phyloP scores from a whole-genome alignment of 1,284 basidiomycete species.

The Puccinia brachypodii region DNA sequence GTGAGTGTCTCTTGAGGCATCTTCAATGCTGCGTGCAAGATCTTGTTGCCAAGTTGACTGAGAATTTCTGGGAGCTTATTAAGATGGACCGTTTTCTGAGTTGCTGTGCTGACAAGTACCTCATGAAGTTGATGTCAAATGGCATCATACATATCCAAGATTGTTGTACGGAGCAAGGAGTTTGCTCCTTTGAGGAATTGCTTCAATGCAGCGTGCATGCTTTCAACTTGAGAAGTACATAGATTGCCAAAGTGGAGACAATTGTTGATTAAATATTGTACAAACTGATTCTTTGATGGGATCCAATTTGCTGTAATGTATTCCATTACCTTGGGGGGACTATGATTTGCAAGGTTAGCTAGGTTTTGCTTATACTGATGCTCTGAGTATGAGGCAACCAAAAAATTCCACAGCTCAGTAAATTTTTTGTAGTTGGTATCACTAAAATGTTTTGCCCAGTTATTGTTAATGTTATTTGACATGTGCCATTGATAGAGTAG shows the following conservation, averaged over 20 bases:
- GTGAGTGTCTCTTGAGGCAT: too few species aligned
- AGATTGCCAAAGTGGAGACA: neutral
- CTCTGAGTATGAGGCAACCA: neutral
- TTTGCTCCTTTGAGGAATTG: neutral
- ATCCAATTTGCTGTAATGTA: neutral
- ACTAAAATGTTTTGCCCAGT: neutral
- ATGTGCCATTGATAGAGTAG: conserved; percentile 18
- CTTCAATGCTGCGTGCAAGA: too few species aligned
- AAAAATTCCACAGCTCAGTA: neutral
- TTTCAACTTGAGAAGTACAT: neutral
- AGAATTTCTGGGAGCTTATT: too few species aligned
- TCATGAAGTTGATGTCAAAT: too few species aligned
- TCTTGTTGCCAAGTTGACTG: too few species aligned
- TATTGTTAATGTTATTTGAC: neutral
- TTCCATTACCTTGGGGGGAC: neutral
- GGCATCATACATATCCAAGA: too few species aligned
- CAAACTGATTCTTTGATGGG: neutral
- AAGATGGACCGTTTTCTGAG: too few species aligned
- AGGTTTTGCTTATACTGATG: neutral
- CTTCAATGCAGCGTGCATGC: neutral
- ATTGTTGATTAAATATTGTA: neutral
- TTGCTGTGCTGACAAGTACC: too few species aligned
- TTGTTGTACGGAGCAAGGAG: too few species aligned
- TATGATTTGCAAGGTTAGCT: neutral
- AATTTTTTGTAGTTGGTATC: neutral